Conservation (phyloP, 176 grass and related monocot genomes). For the Carex myosuroides region DNA sequence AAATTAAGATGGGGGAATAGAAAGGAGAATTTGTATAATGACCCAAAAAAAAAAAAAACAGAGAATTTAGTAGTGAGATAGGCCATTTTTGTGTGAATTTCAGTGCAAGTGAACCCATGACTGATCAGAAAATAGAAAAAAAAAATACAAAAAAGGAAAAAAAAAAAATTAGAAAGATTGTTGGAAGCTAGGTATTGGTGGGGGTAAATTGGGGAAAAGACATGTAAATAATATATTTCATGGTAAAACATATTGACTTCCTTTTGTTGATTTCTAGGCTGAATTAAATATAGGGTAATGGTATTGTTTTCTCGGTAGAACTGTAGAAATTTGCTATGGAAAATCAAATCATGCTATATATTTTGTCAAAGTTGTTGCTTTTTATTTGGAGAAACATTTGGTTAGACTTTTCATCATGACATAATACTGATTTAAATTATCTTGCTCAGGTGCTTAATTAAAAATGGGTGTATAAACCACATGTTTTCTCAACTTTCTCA, state of each 20-base stretch:
- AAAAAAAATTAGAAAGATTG: not conserved
- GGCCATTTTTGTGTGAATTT: conserved; percentile 15
- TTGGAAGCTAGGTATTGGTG: not conserved
- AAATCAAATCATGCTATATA: not conserved
- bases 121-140: conserved; percentile 15
- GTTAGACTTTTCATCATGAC: not conserved
- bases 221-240: conserved; percentile 15
- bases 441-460: not conserved
- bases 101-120: not conserved
- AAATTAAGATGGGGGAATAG: not conserved
- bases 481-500: not conserved
- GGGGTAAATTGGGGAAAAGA: conserved; percentile 1
- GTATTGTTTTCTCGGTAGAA: no score
- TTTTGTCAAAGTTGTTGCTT: not conserved
- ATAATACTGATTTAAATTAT: not conserved
- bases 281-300: not conserved
- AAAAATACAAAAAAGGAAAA: not conserved
- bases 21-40: not conserved
- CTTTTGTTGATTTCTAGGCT: not conserved
- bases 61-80: conserved; percentile 1
- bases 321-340: not conserved
- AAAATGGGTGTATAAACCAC: not conserved
- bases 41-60: not conserved
- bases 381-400: not conserved
- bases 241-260: conserved; percentile 6